A percentile compares a stretch with the other conserved stretches of the same genome.
These are phyloP conservation scores for Lactarius psammicola DNA, from an alignment of 768 basidiomycete species.

Conservation along the genomic window DNA sequence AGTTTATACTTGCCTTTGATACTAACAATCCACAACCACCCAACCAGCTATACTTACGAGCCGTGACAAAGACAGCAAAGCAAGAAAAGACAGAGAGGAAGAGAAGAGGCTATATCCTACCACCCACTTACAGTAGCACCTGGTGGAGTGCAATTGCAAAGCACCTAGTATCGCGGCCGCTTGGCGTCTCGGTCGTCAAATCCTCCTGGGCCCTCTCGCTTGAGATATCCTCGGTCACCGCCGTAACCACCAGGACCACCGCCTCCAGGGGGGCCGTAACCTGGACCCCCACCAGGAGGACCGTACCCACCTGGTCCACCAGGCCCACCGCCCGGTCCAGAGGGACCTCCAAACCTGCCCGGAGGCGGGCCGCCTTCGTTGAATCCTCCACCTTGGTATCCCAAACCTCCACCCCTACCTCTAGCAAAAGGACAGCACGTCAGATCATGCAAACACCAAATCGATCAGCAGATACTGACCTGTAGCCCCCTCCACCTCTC, in stretches of 20 bases:
- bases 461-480: conserved; percentile 18
- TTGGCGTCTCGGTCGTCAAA: conserved; percentile 81
- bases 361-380: conserved; percentile 41
- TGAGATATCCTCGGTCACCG: conserved; percentile 61
- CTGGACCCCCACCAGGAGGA: conserved; percentile 40
- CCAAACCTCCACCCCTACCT: conserved; percentile 30
- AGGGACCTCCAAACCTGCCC: conserved; percentile 39
- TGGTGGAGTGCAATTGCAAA: conserved; percentile 8
- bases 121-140: conserved; percentile 21
- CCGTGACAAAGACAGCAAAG: conserved; percentile 11
- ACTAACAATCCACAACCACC: conserved; percentile 16
- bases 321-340: conserved; percentile 42
- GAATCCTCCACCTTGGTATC: conserved; percentile 30
- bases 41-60: conserved; percentile 22
- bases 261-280: conserved; percentile 30
- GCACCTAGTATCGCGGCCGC: conserved; percentile 66
- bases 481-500: conserved; percentile 35
- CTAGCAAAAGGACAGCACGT: conserved; percentile 4
- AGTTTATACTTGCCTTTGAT: conserved; percentile 26
- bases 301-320: conserved; percentile 45
- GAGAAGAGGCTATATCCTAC: conserved; percentile 27
- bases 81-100: conserved; percentile 18
- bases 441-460: not conserved
- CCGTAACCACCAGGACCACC: conserved; percentile 40
- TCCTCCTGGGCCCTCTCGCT: conserved; percentile 65